phyloP scores from a whole-genome alignment of 2,329 filamentous ascomycete genomes.

The Botrytis elliptica region DNA sequence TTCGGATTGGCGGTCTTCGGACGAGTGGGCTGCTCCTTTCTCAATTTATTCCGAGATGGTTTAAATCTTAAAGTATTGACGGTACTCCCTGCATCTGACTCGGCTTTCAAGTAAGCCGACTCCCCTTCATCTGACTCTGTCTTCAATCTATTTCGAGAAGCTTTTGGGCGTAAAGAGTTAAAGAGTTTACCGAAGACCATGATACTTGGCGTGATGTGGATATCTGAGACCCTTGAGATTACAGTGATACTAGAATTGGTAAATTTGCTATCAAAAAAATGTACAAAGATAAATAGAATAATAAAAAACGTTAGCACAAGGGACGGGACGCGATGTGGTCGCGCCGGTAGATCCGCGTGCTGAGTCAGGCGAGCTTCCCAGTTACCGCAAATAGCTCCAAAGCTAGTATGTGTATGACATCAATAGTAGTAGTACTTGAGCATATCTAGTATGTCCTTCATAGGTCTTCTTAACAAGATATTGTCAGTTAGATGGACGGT shows the following conservation, averaged over 20 bases:
- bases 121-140: slow-evolving; percentile 6
- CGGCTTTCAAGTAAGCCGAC: slow-evolving; percentile 9
- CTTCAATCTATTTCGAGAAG: slow-evolving; percentile 10
- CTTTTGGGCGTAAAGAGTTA: slow-evolving; percentile 17
- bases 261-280: background rate
- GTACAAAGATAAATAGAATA: background rate
- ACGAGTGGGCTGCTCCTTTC: slow-evolving; percentile 12
- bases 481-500: background rate
- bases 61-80: slow-evolving; percentile 14
- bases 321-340: background rate
- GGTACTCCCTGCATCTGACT: slow-evolving; percentile 6
- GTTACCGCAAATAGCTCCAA: slow-evolving; percentile 10
- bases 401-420: background rate
- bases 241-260: background rate
- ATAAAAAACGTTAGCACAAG: background rate
- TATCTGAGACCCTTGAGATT: background rate
- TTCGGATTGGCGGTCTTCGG: background rate
- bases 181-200: slow-evolving; percentile 16
- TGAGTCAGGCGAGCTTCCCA: slow-evolving; percentile 19
- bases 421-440: background rate
- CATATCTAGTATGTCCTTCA: background rate
- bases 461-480: too few species aligned
- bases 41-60: slow-evolving; percentile 16
- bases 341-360: slow-evolving; percentile 9
- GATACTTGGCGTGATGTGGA: background rate